Evolutionary conservation across 257 asterid genomes (phyloP), one percentile per base, ranked within the genome.

Genomic region (Lithospermum erythrorhizon): DNA sequence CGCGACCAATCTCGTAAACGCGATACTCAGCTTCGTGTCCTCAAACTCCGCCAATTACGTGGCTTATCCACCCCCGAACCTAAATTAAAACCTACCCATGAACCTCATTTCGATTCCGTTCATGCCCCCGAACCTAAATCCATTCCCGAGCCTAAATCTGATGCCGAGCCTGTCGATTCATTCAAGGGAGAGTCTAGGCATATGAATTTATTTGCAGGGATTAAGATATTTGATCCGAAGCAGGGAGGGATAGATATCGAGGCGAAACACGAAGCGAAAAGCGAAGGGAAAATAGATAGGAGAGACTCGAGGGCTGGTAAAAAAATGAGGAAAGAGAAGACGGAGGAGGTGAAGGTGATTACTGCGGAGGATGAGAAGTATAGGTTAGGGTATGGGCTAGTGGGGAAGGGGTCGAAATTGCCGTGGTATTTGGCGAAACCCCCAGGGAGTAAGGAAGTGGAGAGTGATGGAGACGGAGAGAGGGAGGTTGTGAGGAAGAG

Each of bases 371-470:
- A 91, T 66, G 97, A 91, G 78, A 69, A 68, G 67, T 88, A 88
- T 69, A 72, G 85, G 65, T 66, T 91, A 58, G 98, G 98, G 30
- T 88, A 91, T 66, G 98, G 98, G 18, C 66, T 91, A 58, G 94
- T 79, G 9, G 98, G 98, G 17, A 91, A 91, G 75, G 98, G 95
- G 18, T 83, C 79, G 65, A 88, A 91, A 76, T 81, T 88, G 83
- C 97, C 98, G 2, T 91, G 98, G 98, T 91, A 91, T 74, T 55
- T 88, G 95, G 88, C 78, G 72, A 89, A 82, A 66, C 73, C n/a
- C n/a, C n/a, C 58, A 61, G 75, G 19, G 9, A 68, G 65, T 1
- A 72, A 71, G 23, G 58, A 49, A 52, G 64, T 49, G 0, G 70
- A 29, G 0, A 76, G 69, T 17, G 84, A 68, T 1, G 85, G 73